These are phyloP conservation scores for Lactarius indigo DNA, from an alignment of 768 basidiomycete genomes.

Conservation along the genomic window DNA sequence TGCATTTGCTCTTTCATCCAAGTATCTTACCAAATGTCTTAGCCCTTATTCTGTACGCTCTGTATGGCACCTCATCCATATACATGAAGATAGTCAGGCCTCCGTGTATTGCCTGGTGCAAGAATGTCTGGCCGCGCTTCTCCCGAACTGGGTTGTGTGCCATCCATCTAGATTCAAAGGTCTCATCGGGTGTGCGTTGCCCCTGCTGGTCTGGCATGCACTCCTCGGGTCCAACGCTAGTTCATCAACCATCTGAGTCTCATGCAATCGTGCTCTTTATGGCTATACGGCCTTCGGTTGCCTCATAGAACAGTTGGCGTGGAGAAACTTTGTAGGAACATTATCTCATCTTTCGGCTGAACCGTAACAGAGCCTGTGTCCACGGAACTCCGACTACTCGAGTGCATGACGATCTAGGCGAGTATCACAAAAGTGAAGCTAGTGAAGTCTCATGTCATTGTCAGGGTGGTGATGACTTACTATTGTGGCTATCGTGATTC, in stretches of 20 bases:
- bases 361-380: background rate
- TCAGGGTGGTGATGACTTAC: background rate
- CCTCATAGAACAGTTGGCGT: constrained; percentile 3
- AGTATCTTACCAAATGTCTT: background rate
- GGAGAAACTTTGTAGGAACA: background rate
- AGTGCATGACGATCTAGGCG: background rate
- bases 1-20: background rate
- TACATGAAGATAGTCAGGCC: background rate
- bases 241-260: background rate
- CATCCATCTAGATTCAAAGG: constrained; percentile 1
- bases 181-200: background rate
- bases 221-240: constrained; percentile 1
- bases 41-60: background rate
- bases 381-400: background rate
- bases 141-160: background rate
- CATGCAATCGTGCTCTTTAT: background rate
- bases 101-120: background rate
- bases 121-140: background rate
- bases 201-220: background rate
- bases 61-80: background rate
- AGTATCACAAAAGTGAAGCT: background rate
- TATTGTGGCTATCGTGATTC: background rate
- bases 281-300: constrained; percentile 2
- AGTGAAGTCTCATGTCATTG: no score
- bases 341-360: background rate